Percentiles rank a stretch among this genome's conserved stretches.
phyloP scores from a whole-genome alignment of 75 land plant species.

The Pseudotsuga menziesii region DNA sequence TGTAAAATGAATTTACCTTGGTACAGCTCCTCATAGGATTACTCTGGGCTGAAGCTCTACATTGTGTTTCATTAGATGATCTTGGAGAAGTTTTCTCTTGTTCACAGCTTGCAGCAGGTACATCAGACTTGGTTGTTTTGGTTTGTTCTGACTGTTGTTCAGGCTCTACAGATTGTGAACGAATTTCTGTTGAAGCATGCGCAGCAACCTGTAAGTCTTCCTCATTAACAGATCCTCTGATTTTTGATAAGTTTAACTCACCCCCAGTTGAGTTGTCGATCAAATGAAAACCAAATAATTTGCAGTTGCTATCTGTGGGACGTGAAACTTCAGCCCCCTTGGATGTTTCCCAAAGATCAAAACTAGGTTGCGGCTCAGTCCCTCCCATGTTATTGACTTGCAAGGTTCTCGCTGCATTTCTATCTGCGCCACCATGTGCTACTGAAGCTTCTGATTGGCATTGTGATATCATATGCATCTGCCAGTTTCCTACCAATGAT shows the following conservation, averaged over 20 bases:
- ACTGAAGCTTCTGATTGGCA: slow-evolving; percentile 15
- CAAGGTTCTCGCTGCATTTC: slow-evolving; percentile 1
- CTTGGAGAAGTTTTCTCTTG: slow-evolving; percentile 1
- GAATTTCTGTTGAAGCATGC: slow-evolving; percentile 11
- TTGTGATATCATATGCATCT: slow-evolving; percentile 22
- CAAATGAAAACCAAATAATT: slow-evolving; percentile 44
- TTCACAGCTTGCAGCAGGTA: neutral
- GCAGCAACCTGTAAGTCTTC: slow-evolving; percentile 2
- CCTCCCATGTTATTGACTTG: slow-evolving; percentile 8
- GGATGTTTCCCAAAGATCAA: neutral
- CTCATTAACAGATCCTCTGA: slow-evolving; percentile 12
- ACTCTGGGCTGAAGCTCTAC: neutral
- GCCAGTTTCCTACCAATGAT: slow-evolving; percentile 37
- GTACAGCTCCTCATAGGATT: slow-evolving; percentile 30
- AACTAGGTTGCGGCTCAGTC: slow-evolving; percentile 18
- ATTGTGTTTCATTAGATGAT: slow-evolving; percentile 5
- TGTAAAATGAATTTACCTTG: slow-evolving; percentile 16
- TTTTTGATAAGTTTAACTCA: slow-evolving; percentile 1
- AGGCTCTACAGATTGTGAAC: slow-evolving; percentile 5
- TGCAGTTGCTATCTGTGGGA: slow-evolving; percentile 21
- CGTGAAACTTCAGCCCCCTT: slow-evolving; percentile 21
- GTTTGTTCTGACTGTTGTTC: slow-evolving; percentile 19
- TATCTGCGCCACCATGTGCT: neutral
- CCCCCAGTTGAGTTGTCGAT: slow-evolving; percentile 4
- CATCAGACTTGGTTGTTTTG: slow-evolving; percentile 24